These are phyloP conservation scores for Camellia japonica DNA, from an alignment of 148 eudicot species.

Conservation along the genomic window DNA sequence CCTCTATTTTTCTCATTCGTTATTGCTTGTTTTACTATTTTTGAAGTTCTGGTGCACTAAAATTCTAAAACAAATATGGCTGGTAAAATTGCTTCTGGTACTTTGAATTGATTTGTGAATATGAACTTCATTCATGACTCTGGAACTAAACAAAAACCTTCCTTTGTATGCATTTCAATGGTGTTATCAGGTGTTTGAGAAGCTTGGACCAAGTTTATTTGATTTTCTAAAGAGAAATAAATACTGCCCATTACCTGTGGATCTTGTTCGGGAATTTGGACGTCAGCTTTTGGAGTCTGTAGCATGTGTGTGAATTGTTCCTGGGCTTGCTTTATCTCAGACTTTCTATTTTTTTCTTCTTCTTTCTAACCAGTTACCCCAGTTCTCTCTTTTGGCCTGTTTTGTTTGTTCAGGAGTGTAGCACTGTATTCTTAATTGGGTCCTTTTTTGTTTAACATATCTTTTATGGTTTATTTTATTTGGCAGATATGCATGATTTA, in stretches of 20 bases:
- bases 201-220: constrained; percentile 98
- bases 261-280: constrained; percentile 92
- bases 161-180: constrained; percentile 52
- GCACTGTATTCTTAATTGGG: constrained; percentile 1
- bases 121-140: constrained; percentile 24
- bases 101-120: constrained; percentile 23
- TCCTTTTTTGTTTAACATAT: constrained; percentile 17
- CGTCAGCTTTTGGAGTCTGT: constrained; percentile 97
- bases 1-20: neutral
- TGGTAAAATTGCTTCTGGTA: constrained; percentile 10
- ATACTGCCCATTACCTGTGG: constrained; percentile 82
- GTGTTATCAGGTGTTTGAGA: constrained; percentile 91
- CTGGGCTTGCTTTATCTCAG: constrained; percentile 36
- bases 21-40: constrained; percentile 5
- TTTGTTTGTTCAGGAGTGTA: constrained; percentile 21
- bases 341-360: constrained; percentile 13
- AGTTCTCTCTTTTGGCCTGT: constrained; percentile 19
- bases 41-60: neutral
- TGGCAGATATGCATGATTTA: constrained; percentile 90
- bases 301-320: constrained; percentile 84
- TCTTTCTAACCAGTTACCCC: constrained; percentile 30
- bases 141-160: constrained; percentile 40
- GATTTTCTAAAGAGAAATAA: constrained; percentile 85
- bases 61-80: neutral
- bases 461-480: constrained; percentile 29